A percentile compares a stretch with the other conserved stretches of the same genome.
phyloP scores from a whole-genome alignment of 2,329 filamentous ascomycete genomes.

The Sphaerulina musiva region DNA sequence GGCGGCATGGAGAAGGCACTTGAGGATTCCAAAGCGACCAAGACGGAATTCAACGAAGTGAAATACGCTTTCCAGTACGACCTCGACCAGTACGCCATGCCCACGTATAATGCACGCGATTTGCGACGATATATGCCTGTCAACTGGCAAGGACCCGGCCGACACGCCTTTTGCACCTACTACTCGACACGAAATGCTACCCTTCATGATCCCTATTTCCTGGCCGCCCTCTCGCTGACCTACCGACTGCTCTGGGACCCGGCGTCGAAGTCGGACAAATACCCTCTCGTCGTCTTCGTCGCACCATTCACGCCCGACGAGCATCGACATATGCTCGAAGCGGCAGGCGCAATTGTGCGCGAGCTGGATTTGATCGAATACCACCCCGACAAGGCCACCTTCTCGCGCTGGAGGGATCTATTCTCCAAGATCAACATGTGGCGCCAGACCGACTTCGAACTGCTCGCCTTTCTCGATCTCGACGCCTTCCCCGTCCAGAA shows the following conservation, averaged over 20 bases:
- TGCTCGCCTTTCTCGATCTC: conserved; percentile 87
- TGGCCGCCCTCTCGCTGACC: conserved; percentile 19
- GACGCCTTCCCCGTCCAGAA: conserved; percentile 46
- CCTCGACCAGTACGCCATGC: conserved; percentile 10
- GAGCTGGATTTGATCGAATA: conserved; percentile 20
- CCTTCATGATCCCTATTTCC: conserved; percentile 22
- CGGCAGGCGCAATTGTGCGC: conserved; percentile 20
- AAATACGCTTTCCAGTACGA: conserved; percentile 17
- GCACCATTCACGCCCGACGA: conserved; percentile 20
- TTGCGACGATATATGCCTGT: conserved; percentile 16
- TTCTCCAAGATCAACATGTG: conserved; percentile 95
- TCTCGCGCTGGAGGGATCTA: conserved; percentile 19
- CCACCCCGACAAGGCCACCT: conserved; percentile 15
- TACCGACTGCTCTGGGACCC: conserved; percentile 23
- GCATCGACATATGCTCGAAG: conserved; percentile 17
- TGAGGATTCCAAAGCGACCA: conserved; percentile 7
- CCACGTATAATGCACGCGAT: conserved; percentile 9
- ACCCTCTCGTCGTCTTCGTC: conserved; percentile 22
- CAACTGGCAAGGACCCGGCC: conserved; percentile 21
- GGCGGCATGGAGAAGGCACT: conserved; percentile 9
- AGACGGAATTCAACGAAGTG: conserved; percentile 15
- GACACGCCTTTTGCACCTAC: conserved; percentile 19
- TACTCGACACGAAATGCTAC: conserved; percentile 19
- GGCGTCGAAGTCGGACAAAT: conserved; percentile 17
- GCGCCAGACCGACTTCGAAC: conserved; percentile 80